These are phyloP conservation scores for Pogostemon cablin DNA, from an alignment of 257 asterid species.

Conservation along the genomic window DNA sequence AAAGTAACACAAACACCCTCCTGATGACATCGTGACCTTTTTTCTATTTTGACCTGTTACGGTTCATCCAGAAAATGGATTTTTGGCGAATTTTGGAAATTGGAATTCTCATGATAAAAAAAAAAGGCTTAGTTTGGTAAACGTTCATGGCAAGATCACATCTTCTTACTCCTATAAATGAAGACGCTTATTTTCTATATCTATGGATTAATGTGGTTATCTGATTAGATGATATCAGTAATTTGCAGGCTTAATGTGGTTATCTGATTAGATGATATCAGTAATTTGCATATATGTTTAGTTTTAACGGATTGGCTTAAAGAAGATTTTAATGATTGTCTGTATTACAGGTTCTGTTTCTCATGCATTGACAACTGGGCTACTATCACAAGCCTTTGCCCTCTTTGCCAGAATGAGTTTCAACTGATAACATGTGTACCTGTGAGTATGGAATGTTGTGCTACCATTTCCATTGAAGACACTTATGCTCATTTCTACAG, in stretches of 20 bases:
- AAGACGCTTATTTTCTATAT: slow-evolving; percentile 17
- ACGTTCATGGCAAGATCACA: slow-evolving; percentile 7
- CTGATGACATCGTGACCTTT: not conserved
- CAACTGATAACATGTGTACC: slow-evolving; percentile 99
- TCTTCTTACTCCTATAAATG: slow-evolving; percentile 7
- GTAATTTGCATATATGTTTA: slow-evolving; percentile 16
- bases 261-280: not conserved
- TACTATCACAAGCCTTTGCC: slow-evolving; percentile 93
- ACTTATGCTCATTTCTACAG: slow-evolving; percentile 14
- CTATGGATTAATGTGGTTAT: slow-evolving; percentile 18
- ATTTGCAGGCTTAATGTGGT: slow-evolving; percentile 18
- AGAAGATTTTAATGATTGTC: slow-evolving; percentile 34
- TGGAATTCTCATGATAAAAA: not conserved
- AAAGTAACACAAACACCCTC: not conserved
- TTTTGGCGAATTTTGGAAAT: slow-evolving; percentile 1
- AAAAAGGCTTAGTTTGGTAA: not conserved
- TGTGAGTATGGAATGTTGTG: slow-evolving; percentile 52
- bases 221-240: slow-evolving; percentile 8
- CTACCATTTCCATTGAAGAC: slow-evolving; percentile 23
- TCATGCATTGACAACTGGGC: slow-evolving; percentile 99
- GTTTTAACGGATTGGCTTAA: slow-evolving; percentile 9
- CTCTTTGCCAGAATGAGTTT: slow-evolving; percentile 96
- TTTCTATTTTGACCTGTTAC: not conserved
- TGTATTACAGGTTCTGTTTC: slow-evolving; percentile 94
- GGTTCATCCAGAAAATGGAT: not conserved